These are phyloP conservation scores for Aspergillus costaricaensis DNA, from an alignment of 2,329 filamentous ascomycete species.

Conservation along the genomic window DNA sequence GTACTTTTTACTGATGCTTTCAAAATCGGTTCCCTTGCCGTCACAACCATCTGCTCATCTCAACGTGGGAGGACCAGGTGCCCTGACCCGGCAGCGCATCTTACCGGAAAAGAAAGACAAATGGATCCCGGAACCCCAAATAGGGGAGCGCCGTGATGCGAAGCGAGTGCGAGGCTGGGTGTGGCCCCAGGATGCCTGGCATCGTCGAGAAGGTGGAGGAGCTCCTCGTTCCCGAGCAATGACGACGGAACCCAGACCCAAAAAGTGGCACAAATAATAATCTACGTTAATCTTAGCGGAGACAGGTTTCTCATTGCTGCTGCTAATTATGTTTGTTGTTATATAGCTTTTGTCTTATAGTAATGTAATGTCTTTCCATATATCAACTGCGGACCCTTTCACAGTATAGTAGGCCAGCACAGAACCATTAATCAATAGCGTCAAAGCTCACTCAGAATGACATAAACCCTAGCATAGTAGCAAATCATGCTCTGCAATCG, in stretches of 20 bases:
- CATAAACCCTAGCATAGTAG: background rate
- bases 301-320: background rate
- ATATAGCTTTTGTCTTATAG: background rate
- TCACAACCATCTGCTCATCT: slow-evolving; percentile 59
- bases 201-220: slow-evolving; percentile 56
- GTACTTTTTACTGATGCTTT: slow-evolving; percentile 67
- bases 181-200: slow-evolving; percentile 62
- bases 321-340: slow-evolving; percentile 5
- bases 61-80: slow-evolving; percentile 62
- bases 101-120: slow-evolving; percentile 56
- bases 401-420: too few relatives aligned
- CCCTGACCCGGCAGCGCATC: slow-evolving; percentile 58
- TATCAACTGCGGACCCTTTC: too few relatives aligned
- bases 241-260: slow-evolving; percentile 26
- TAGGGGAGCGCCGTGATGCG: slow-evolving; percentile 62
- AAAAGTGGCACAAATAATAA: slow-evolving; percentile 44
- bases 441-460: background rate
- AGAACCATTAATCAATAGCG: background rate
- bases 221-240: slow-evolving; percentile 27
- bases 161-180: slow-evolving; percentile 64
- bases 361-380: slow-evolving; percentile 15
- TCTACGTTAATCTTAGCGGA: background rate
- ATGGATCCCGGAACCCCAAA: slow-evolving; percentile 64
- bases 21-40: slow-evolving; percentile 61
- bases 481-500: background rate